phyloP scores from a whole-genome alignment of 805 yeast genomes.

The Wickerhamomyces bisporus region DNA sequence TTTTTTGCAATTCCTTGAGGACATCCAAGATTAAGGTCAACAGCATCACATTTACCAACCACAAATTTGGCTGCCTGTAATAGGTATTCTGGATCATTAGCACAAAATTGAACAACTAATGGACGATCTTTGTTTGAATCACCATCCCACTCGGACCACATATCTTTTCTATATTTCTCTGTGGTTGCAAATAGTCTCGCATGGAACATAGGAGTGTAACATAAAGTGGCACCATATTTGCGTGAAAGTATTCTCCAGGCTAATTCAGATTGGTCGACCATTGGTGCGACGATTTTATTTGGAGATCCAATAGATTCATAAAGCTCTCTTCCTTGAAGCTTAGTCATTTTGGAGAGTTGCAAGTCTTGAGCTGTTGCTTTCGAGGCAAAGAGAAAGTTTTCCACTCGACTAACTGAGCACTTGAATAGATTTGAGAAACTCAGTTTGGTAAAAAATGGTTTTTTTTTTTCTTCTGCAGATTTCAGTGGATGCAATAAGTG shows the following conservation, averaged over 20 bases:
- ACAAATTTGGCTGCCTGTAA: slow-evolving; percentile 78
- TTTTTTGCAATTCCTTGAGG: slow-evolving; percentile 96
- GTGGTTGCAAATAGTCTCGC: slow-evolving; percentile 85
- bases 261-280: slow-evolving; percentile 96
- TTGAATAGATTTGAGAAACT: no score
- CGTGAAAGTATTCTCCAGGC: slow-evolving; percentile 92
- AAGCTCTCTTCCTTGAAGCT: slow-evolving; percentile 56
- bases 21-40: slow-evolving; percentile 92
- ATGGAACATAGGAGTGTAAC: slow-evolving; percentile 97
- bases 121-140: slow-evolving; percentile 69
- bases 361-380: background rate
- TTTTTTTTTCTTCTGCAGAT: no score
- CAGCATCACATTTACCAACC: slow-evolving; percentile 86
- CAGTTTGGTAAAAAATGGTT: no score
- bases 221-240: slow-evolving; percentile 84
- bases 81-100: slow-evolving; percentile 85
- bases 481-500: no score
- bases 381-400: no score
- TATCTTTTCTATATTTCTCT: slow-evolving; percentile 71
- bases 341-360: slow-evolving; percentile 13
- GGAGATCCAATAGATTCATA: slow-evolving; percentile 71
- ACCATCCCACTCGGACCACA: slow-evolving; percentile 76
- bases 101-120: slow-evolving; percentile 90
- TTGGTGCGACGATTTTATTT: slow-evolving; percentile 87
- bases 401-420: no score